Base-by-base conservation (phyloP, 148 eudicot genomes). In the Nepenthes mirabilis region DNA sequence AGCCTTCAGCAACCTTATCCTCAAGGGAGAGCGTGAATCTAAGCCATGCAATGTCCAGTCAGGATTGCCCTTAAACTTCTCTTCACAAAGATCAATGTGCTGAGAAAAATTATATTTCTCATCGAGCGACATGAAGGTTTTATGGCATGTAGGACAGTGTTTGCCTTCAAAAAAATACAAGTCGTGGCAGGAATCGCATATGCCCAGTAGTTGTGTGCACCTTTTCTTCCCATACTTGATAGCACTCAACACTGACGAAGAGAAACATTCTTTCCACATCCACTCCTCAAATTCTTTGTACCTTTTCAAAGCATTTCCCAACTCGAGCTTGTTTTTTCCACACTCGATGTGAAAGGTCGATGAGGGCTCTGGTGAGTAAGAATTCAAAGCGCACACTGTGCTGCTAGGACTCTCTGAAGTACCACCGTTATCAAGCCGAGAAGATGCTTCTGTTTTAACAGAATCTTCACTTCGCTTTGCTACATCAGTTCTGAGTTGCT, bases 231-330 rank as follows among this genome's bases (percentile, higher is more conserved):
- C 90, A 62, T 69, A 74, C 69, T 77, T 86, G 34, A 74, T 56
- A 47, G 95, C 88, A 59, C 75, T 56, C 37, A 82, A 66, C 36
- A 59, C 55, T 34, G 74, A 71, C 57, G 90, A 78, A 47, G 68
- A 68, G 36, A 74, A 62, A 63, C 97, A 84, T 74, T 84, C 91
- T 62, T 74, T 71, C 88, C 91, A 84, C 70, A 83, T 82, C 95
- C 97, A 90, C 57, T 72, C 74, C 56, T 87, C 95, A 32, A 79
- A 79, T 50, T 77, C 81, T 51, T 65, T 70, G 63, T 82, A 75
- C 78, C 91, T 79, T 54, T 45, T 72, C 50, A 79, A 40, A 6
- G 70, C 61, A 49, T 74, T 76, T 23, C 40, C 71, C 62, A 71
- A 59, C 73, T 86, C 94, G 12, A 43, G 49, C 60, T 62, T 72